Base-by-base conservation (phyloP, 768 basidiomycete genomes). In the Russula emetica region DNA sequence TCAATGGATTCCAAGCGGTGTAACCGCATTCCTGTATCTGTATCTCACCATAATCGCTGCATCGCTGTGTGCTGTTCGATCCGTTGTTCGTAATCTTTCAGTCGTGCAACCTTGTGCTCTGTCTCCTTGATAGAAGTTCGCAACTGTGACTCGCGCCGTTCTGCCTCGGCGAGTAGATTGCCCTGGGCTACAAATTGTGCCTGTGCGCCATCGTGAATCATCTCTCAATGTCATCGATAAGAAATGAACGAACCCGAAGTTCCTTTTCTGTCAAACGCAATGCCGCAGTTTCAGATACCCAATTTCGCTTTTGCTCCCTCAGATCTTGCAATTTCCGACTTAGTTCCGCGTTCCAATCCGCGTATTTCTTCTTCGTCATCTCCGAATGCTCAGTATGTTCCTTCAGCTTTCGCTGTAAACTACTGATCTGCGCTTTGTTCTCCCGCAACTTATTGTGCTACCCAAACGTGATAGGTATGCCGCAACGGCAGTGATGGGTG, bases 401-500 rank as follows among this genome's bases (percentile, higher is more conserved):
- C 52, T 80, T 84, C 36, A 94, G 78, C 64, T 92, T 86, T 40
- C 76, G 79, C 66, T 90, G 85, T 10, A 94, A 79, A 24, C 77
- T 77, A 18, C 81, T 79, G 28, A 92, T 87, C 71, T 87, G 83
- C 2, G 80, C 75, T 56, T 86, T 85, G 72, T 90, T 90, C 66
- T 88, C 88, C 59, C 87, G 86, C 58, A 93, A 75, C 70, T 88
- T 90, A 74, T 92, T 92, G 71, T 87, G 90, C 91, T 93, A 71
- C 34, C 44, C 34, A 4, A 55, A 22, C 28, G 30, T 50, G 40
- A 57, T 64, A 28, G 62, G 64, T 47, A 55, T 36, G 42, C 50
- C n/a, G 22, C 38, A 24, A 24, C 24, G 42, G 62, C 44, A 64
- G 57, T 54, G 51, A 55, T 16, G 26, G 75, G 22, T 16, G 20